Evolutionary conservation across 257 asterid genomes (phyloP).

Genomic region (Ocimum tenuiflorum): DNA sequence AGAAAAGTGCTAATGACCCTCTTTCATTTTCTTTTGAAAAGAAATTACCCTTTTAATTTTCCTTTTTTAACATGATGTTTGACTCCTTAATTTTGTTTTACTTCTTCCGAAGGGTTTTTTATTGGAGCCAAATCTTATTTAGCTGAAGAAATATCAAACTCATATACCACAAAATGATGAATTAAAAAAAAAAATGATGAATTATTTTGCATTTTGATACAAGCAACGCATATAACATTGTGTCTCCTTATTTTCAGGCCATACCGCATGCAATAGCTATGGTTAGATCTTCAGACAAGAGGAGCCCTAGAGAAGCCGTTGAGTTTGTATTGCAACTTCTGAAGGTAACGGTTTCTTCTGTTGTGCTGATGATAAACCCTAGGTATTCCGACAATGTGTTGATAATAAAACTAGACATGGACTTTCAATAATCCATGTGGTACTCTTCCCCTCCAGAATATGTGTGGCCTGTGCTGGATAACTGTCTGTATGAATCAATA

Average conservation of each 20-base stretch:
- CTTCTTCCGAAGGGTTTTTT: neutral
- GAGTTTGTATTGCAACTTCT: slow-evolving; percentile 91
- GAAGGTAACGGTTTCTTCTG: slow-evolving; percentile 50
- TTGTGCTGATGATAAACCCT: slow-evolving; percentile 1
- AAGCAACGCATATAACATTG: neutral
- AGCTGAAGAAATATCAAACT: slow-evolving; percentile 10
- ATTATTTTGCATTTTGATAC: neutral
- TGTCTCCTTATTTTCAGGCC: slow-evolving; percentile 42
- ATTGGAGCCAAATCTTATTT: neutral
- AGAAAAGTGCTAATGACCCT: too few relatives aligned
- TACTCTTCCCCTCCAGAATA: neutral
- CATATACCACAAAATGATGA: neutral
- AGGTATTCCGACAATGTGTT: slow-evolving; percentile 1
- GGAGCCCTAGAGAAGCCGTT: slow-evolving; percentile 98
- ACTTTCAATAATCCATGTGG: neutral
- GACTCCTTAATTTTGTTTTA: neutral
- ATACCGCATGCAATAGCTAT: slow-evolving; percentile 91
- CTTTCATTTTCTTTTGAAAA: too few relatives aligned
- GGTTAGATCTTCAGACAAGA: slow-evolving; percentile 78
- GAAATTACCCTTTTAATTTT: too few relatives aligned
- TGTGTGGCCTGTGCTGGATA: neutral
- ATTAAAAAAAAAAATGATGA: neutral
- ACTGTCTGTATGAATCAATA: neutral
- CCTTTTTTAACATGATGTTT: neutral
- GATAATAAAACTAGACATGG: neutral